A percentile compares a stretch with the other conserved stretches of the same genome.
These are phyloP conservation scores for Pythium phragmitis DNA, from an alignment of 352 stramenopile genomes.

Conservation along the genomic window DNA sequence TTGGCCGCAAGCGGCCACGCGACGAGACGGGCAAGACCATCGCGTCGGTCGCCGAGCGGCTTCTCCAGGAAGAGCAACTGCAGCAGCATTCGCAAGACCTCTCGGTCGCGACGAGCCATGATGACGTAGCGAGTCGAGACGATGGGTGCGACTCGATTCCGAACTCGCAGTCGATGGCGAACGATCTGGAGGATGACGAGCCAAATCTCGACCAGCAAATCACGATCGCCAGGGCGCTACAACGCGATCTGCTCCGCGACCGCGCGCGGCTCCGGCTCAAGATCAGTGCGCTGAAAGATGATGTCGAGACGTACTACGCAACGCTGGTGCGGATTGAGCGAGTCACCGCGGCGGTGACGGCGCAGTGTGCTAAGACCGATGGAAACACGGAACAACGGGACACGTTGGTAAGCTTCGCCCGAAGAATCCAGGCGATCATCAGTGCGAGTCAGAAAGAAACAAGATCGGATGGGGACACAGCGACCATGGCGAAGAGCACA, in stretches of 20 bases:
- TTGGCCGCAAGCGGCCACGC: slow-evolving; percentile 15
- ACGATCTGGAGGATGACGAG: slow-evolving; percentile 14
- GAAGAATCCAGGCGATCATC: slow-evolving; percentile 21
- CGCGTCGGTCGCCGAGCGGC: slow-evolving; percentile 7
- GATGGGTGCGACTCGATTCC: neutral
- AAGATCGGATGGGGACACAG: too few species aligned
- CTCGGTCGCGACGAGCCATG: slow-evolving; percentile 15
- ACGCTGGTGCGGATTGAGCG: slow-evolving; percentile 45
- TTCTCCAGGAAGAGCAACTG: neutral
- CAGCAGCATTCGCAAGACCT: slow-evolving; percentile 15
- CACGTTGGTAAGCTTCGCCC: neutral
- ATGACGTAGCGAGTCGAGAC: slow-evolving; percentile 8
- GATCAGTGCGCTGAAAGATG: slow-evolving; percentile 35
- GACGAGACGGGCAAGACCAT: slow-evolving; percentile 15
- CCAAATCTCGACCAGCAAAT: slow-evolving; percentile 30
- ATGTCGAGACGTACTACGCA: slow-evolving; percentile 58
- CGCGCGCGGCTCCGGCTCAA: slow-evolving; percentile 51
- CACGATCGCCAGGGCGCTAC: slow-evolving; percentile 35
- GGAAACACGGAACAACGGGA: neutral
- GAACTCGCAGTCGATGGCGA: neutral
- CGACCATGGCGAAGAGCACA: neutral
- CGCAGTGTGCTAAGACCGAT: neutral
- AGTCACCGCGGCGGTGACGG: slow-evolving; percentile 8
- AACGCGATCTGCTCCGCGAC: slow-evolving; percentile 44
- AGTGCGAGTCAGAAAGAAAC: slow-evolving; percentile 5